phyloP scores from a whole-genome alignment of 495 filamentous ascomycete genomes.

The Penicillium cinerascens region DNA sequence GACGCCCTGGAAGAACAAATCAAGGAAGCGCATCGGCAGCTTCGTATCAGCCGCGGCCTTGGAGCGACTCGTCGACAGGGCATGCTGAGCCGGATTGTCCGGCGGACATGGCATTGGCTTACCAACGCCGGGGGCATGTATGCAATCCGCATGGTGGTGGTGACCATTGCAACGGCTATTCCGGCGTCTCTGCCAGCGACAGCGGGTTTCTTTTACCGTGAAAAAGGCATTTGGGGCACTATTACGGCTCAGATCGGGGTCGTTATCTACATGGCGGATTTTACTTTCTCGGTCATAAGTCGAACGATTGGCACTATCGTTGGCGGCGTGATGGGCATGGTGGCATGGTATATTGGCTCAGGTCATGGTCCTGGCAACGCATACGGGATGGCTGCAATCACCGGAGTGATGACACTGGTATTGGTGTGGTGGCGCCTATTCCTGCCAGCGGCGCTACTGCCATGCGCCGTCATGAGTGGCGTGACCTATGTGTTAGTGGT shows the following conservation, averaged over 20 bases:
- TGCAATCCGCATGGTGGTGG: constrained; percentile 1
- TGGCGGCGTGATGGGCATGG: neutral
- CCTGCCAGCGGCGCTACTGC: neutral
- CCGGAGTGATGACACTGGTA: neutral
- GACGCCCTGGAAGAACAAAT: neutral
- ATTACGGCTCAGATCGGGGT: neutral
- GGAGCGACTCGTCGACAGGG: neutral
- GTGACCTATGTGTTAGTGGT: neutral
- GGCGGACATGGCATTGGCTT: constrained; percentile 26
- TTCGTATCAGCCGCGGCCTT: neutral
- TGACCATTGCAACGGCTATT: neutral
- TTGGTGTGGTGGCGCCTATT: neutral
- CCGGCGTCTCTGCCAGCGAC: neutral
- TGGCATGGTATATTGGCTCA: neutral
- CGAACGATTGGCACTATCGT: neutral
- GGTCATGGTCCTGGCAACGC: neutral
- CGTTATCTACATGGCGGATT: neutral
- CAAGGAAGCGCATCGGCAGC: neutral
- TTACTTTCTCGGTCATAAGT: neutral
- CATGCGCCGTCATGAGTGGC: neutral
- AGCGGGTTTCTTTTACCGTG: constrained; percentile 1
- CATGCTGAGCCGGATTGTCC: constrained; percentile 2
- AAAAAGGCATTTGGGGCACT: neutral
- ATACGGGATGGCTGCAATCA: neutral
- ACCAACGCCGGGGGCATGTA: constrained; percentile 4